These are phyloP conservation scores for Syncephalastrum sp. DNA, from an alignment of 371 early-diverging fungal genomes.

Conservation along the genomic window DNA sequence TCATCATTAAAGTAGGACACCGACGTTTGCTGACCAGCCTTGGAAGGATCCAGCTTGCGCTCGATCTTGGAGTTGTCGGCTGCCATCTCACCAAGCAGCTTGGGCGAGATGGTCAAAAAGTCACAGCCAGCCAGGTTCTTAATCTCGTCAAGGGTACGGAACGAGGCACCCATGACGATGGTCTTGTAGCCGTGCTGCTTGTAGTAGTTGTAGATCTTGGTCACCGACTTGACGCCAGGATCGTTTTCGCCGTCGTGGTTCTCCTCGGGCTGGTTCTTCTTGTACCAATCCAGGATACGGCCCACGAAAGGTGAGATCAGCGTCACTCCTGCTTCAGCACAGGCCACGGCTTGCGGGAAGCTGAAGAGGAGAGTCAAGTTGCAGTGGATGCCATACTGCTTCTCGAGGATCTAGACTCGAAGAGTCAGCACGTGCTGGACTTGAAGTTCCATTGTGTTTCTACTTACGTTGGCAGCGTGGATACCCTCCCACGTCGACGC, in stretches of 20 bases:
- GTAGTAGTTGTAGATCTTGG: constrained; percentile 97
- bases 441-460: too few relatives aligned
- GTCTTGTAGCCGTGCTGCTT: constrained; percentile 95
- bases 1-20: constrained; percentile 76
- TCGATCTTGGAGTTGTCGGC: constrained; percentile 60
- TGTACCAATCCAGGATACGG: constrained; percentile 98
- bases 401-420: constrained; percentile 63
- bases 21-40: constrained; percentile 57
- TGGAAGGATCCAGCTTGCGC: constrained; percentile 71
- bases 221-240: constrained; percentile 93
- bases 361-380: constrained; percentile 97
- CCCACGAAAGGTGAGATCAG: constrained; percentile 99
- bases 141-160: constrained; percentile 97
- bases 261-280: constrained; percentile 77
- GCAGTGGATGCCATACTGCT: constrained; percentile 91
- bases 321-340: constrained; percentile 96
- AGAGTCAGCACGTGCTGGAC: not conserved
- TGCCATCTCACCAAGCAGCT: constrained; percentile 77
- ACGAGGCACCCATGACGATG: constrained; percentile 99
- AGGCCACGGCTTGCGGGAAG: constrained; percentile 94
- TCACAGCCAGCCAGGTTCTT: constrained; percentile 96
- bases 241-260: constrained; percentile 73
- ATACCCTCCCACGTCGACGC: constrained; percentile 99
- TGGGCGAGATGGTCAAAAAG: constrained; percentile 94
- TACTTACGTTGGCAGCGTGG: constrained; percentile 84